Evolutionary conservation across 768 basidiomycete genomes (phyloP).

Genomic region (Kwoniella heveanensis): DNA sequence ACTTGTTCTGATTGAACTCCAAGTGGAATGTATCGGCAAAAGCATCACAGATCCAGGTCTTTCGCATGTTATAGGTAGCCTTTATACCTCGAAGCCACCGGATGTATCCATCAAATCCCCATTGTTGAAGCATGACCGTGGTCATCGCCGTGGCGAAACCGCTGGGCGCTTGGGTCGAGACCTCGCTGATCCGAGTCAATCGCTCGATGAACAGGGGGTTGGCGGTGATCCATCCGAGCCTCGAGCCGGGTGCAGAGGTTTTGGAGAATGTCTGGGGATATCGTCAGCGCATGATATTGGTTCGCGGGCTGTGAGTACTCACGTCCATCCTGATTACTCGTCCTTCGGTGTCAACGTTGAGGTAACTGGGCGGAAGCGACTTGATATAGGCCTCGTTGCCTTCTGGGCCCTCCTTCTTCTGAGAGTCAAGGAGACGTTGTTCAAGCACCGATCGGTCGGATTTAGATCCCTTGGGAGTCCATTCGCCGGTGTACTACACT

Average conservation of each 20-base stretch:
- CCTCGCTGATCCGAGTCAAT: slow-evolving; percentile 70
- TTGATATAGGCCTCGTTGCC: slow-evolving; percentile 62
- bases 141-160: slow-evolving; percentile 68
- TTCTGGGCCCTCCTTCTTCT: slow-evolving; percentile 49
- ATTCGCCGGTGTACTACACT: slow-evolving; percentile 41
- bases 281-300: slow-evolving; percentile 11
- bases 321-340: slow-evolving; percentile 79
- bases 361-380: slow-evolving; percentile 62
- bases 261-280: slow-evolving; percentile 52
- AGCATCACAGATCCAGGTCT: slow-evolving; percentile 62
- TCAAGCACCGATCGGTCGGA: slow-evolving; percentile 30
- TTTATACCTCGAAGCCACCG: slow-evolving; percentile 73
- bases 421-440: slow-evolving; percentile 26
- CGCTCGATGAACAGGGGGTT: slow-evolving; percentile 75
- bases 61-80: slow-evolving; percentile 54
- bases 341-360: slow-evolving; percentile 73
- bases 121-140: slow-evolving; percentile 65
- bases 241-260: slow-evolving; percentile 76
- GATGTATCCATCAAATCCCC: slow-evolving; percentile 72
- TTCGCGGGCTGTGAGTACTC: slow-evolving; percentile 8
- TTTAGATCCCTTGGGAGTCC: slow-evolving; percentile 56
- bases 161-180: slow-evolving; percentile 68
- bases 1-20: slow-evolving; percentile 52
- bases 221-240: slow-evolving; percentile 79
- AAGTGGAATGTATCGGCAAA: slow-evolving; percentile 68